Percentiles rank a stretch among this genome's conserved stretches.
Conservation (phyloP, 2,329 filamentous ascomycete species). For the Cytospora schulzeri region DNA sequence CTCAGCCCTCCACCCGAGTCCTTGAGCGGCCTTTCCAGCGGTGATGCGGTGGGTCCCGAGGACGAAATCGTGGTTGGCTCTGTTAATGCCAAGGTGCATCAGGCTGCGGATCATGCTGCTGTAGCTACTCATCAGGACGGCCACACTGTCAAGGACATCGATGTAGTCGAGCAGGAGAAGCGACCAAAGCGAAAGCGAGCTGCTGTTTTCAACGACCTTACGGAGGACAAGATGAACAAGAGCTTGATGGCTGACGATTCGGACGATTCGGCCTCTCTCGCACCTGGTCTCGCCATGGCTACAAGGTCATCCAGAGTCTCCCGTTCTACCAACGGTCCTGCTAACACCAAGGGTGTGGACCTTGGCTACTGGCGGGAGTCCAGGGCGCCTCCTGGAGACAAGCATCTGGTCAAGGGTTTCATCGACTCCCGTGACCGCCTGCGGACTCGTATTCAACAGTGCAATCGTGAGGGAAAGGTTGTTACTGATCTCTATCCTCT, state of each 20-base stretch:
- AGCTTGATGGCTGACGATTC: constrained; percentile 38
- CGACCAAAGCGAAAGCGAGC: constrained; percentile 60
- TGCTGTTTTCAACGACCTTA: constrained; percentile 51
- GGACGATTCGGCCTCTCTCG: constrained; percentile 26
- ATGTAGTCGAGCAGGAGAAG: not conserved
- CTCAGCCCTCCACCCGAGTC: constrained; percentile 48
- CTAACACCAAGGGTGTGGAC: constrained; percentile 48
- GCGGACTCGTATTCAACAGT: constrained; percentile 58
- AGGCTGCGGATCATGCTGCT: constrained; percentile 40
- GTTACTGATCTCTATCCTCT: constrained; percentile 51
- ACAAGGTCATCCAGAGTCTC: constrained; percentile 20
- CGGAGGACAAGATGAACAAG: constrained; percentile 50
- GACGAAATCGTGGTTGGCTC: constrained; percentile 56
- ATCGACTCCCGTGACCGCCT: constrained; percentile 64
- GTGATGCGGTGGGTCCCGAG: constrained; percentile 40
- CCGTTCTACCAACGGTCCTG: constrained; percentile 34
- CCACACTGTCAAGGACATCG: constrained; percentile 4
- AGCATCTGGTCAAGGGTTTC: constrained; percentile 63
- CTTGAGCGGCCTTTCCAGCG: constrained; percentile 44
- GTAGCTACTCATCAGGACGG: constrained; percentile 45
- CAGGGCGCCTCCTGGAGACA: constrained; percentile 49
- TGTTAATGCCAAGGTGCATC: constrained; percentile 41
- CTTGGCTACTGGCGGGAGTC: constrained; percentile 66
- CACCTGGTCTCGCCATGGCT: constrained; percentile 27
- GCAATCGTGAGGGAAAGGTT: constrained; percentile 50